Base-by-base conservation (phyloP, 2,329 filamentous ascomycete species). In the Immersiporthe knoxdaviesiana region DNA sequence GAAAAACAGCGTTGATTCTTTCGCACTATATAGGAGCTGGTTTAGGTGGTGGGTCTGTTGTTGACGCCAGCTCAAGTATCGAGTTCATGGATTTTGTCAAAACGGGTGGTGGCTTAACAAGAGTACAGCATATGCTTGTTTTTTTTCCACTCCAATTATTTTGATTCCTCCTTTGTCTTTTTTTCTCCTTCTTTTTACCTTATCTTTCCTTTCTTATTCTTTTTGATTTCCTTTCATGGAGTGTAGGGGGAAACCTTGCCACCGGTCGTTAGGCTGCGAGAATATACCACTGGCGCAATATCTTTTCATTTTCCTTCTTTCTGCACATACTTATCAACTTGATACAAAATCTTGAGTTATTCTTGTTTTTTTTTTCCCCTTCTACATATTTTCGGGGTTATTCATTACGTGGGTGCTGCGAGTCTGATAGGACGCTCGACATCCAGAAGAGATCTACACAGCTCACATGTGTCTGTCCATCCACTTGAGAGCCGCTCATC, bases 211-310 rank as follows among this genome's bases (percentile, higher is more conserved):
- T 8, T n/a, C 21, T n/a, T 44, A 18, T 44, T 44, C 16, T 14
- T 27, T 27, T 12, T 52, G n/a, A 6, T 27, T 27, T 27, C 35
- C n/a, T 61, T 61, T 8, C 18, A 59, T 32, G 56, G 56, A 21
- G 32, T 35, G 44, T n/a, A 8, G 8, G 44, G 7, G 30, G 56
- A 32, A 8, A 12, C 27, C 8, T 37, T 7, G 56, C 30, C 30
- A 59, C 32, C 56, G 18, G 56, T 37, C 32, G 3, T n/a, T 37
- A 6, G 56, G 59, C 59, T 62, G 59, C 59, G 59, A 44, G n/a
- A 62, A 62, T 30, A 62, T 62, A 62, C 59, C 59, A 62, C n/a
- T 41, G 59, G 37, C 59, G 59, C n/a, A 41, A 62, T 41, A 62
- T n/a, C 35, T 30, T 21, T 30, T 44, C 2, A 18, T 44, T 7